Base-by-base conservation (phyloP, 768 basidiomycete species). In the Lactarius deliciosus region DNA sequence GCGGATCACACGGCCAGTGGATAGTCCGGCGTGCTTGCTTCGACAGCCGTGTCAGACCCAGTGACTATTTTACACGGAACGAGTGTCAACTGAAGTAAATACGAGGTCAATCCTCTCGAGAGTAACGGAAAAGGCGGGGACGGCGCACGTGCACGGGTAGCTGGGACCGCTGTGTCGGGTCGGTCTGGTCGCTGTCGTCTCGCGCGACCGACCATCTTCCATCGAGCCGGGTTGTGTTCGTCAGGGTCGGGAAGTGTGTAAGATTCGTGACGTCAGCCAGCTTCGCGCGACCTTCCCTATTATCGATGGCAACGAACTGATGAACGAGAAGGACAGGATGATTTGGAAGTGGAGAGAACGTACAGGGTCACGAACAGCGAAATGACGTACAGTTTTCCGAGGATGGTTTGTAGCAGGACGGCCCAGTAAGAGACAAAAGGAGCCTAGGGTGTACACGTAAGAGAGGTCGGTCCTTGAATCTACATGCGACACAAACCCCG, bases 321-420 rank as follows among this genome's bases (percentile, higher is more conserved):
- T 34, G 20, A 53, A 22, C 22, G 2, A 38, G 20, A 43, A 28
- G n/a, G 20, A 53, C 2, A 50, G 18, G 13, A 2, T 2, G 41
- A 50, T 9, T 5, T 2, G 5, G 34, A 15, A 5, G 15, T 6
- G 22, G n/a, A 15, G 32, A 28, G 25, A 53, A 67, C 74, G 43
- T 57, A 75, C 75, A 76, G 55, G 8, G 73, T 74, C 22, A 71
- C 72, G 16, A 76, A 74, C 0, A 76, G 66, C 1, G 75, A 76
- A 25, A 76, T 74, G 0, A 74, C 72, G 63, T 76, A 76, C 41
- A 76, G 64, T 61, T 76, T 76, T 4, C 75, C 75, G 2, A 76
- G 66, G 16, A 76, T 64, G 6, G 68, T 59, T 53, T 75, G 74
- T 45, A 75, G 70, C 60, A 71, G 69, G 22, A 74, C 64, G 30